Base-by-base conservation (phyloP, 148 eudicot genomes). In the Silene conica region DNA sequence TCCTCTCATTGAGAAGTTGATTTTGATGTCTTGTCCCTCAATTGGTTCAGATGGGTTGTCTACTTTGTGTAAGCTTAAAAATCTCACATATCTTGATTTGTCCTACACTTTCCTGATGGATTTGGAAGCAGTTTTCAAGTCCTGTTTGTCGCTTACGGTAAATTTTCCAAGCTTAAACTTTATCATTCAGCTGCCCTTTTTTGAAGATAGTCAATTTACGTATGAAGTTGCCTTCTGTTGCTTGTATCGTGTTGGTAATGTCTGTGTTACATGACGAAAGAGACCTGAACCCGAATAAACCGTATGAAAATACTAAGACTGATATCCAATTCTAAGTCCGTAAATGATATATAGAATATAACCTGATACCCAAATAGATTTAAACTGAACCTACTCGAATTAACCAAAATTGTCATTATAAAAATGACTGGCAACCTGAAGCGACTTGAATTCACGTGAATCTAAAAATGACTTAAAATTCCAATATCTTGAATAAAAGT, bases 11-110 rank as follows among this genome's bases (percentile, higher is more conserved):
- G 98, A 90, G 46, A 88, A 88, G 64, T 81, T 95, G 82, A 91
- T 95, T 67, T 73, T 95, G 70, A 95, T 95, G 98, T 92, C 97
- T 18, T 95, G 98, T 70, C 89, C 93, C 18, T 86, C 98, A 70
- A 87, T 95, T 84, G 97, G 98, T 58, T 80, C 91, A 62, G 93
- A 83, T 74, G 98, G 98, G 63, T 92, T 95, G 41, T 80, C 77
- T 41, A 87, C 97, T 68, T 72, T 95, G 79, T 55, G 80, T 22
- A 69, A 87, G 81, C 96, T 95, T 76, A 83, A 80, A 43, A 77
- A 80, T 79, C 85, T 95, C 78, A 88, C 89, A 14, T 95, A 82
- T 46, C 98, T 95, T 69, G 98, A 95, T 87, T 74, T 95, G 74
- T 95, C 98, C 8, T 95, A 95, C 81, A 95, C 98, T 50, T 95